Percentiles rank a stretch among this genome's conserved stretches.
Evolutionary conservation across 495 filamentous ascomycete species (phyloP).

Genomic region (Lasiosphaeria ovina): DNA sequence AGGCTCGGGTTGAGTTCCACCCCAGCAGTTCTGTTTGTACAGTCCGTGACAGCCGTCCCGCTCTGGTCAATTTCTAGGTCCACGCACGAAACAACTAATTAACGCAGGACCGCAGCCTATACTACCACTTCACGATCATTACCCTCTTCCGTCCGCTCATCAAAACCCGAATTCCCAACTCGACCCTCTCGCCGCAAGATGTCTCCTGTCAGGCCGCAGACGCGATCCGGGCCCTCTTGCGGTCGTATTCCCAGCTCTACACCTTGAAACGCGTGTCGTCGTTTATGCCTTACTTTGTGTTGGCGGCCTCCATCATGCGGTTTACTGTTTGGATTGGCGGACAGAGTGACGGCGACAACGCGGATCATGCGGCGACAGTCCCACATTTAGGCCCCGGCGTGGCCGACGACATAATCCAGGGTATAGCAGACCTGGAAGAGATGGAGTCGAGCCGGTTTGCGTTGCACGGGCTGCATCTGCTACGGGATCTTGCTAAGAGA

Average conservation of each 20-base stretch:
- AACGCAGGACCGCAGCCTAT: constrained; percentile 48
- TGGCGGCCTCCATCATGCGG: constrained; percentile 58
- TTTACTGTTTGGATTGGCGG: constrained; percentile 37
- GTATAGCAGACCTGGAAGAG: constrained; percentile 53
- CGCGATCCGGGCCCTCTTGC: constrained; percentile 55
- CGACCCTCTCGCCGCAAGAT: constrained; percentile 55
- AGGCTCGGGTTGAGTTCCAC: constrained; percentile 56
- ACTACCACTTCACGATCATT: constrained; percentile 62
- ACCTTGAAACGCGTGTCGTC: constrained; percentile 55
- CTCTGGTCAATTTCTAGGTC: background rate
- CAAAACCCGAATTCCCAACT: constrained; percentile 56
- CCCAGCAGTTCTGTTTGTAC: constrained; percentile 59
- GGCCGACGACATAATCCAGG: constrained; percentile 39
- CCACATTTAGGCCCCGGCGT: constrained; percentile 31
- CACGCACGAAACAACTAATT: constrained; percentile 9
- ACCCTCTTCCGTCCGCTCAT: constrained; percentile 65
- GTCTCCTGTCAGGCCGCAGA: constrained; percentile 61
- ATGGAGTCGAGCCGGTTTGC: constrained; percentile 59
- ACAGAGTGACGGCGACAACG: constrained; percentile 22
- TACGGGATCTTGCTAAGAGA: constrained; percentile 51
- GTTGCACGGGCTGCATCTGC: constrained; percentile 55
- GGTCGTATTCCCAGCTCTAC: constrained; percentile 58
- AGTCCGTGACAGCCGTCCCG: constrained; percentile 47
- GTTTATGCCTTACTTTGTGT: constrained; percentile 58
- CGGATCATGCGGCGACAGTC: constrained; percentile 14